Conservation (phyloP, 2,329 filamentous ascomycete species). For the Fusarium sp. region DNA sequence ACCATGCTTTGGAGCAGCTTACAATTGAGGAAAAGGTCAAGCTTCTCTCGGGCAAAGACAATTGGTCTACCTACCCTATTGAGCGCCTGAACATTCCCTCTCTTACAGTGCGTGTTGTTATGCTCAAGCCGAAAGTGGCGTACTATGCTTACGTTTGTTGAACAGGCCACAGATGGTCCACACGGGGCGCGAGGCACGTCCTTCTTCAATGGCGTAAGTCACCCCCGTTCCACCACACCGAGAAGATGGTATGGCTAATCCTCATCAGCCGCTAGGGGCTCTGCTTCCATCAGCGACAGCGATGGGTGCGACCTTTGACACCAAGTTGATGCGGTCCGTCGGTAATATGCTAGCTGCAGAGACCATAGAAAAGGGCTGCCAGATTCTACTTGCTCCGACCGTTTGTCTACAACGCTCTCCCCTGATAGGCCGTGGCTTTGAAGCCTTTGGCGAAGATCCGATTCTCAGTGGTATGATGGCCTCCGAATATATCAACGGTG, state of each 20-base stretch:
- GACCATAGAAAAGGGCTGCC: slow-evolving; percentile 19
- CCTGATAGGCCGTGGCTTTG: slow-evolving; percentile 55
- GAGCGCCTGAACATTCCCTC: slow-evolving; percentile 6
- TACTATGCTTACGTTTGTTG: not conserved
- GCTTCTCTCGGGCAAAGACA: slow-evolving; percentile 19
- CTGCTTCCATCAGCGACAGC: no score
- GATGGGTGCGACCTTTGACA: slow-evolving; percentile 63
- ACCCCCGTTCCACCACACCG: slow-evolving; percentile 39
- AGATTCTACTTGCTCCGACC: slow-evolving; percentile 17
- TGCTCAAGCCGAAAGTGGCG: not conserved
- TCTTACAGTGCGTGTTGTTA: not conserved
- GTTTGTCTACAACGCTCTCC: slow-evolving; percentile 57
- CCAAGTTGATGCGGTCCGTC: slow-evolving; percentile 64
- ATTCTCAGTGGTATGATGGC: slow-evolving; percentile 53
- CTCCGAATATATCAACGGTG: slow-evolving; percentile 47
- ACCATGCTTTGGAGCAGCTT: not conserved
- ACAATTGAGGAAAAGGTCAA: slow-evolving; percentile 26
- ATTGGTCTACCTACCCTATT: slow-evolving; percentile 8
- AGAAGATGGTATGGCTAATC: no score
- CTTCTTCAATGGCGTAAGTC: slow-evolving; percentile 20
- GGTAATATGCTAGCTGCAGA: slow-evolving; percentile 68
- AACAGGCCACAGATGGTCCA: slow-evolving; percentile 31
- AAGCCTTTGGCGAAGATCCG: slow-evolving; percentile 57
- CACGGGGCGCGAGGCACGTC: slow-evolving; percentile 30
- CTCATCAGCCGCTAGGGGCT: no score